These are phyloP conservation scores for Parascedosporium putredinis DNA, from an alignment of 2,329 filamentous ascomycete species.

Conservation along the genomic window DNA sequence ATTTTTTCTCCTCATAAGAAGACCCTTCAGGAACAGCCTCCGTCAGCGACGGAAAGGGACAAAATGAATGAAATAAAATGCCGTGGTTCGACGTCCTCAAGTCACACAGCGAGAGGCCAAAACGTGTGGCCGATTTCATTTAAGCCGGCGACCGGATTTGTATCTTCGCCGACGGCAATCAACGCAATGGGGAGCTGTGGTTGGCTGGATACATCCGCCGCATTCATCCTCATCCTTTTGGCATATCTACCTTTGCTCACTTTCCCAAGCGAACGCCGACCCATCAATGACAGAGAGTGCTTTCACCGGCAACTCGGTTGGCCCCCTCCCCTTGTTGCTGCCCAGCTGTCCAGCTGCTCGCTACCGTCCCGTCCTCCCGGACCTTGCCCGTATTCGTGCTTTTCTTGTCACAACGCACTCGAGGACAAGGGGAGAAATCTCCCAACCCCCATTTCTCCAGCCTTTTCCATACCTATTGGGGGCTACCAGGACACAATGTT, in stretches of 20 bases:
- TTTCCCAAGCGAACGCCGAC: constrained; percentile 5
- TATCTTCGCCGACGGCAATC: background rate
- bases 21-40: background rate
- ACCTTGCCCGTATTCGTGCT: background rate
- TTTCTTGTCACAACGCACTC: background rate
- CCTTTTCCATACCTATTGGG: too few species aligned
- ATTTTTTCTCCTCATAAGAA: background rate
- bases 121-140: background rate
- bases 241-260: background rate
- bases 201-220: background rate
- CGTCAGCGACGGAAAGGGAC: background rate
- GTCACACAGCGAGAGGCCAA: background rate
- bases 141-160: constrained; percentile 2
- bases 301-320: constrained; percentile 1
- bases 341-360: background rate
- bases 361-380: constrained; percentile 3
- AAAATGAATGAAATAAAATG: background rate
- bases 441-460: too few species aligned
- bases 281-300: background rate
- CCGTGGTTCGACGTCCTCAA: background rate
- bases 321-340: background rate
- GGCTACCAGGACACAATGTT: too few species aligned
- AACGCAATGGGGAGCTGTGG: background rate
- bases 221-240: constrained; percentile 1
- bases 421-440: background rate